These are phyloP conservation scores for Euphorbia tirucalli DNA, from an alignment of 345 rosid species.

Conservation along the genomic window DNA sequence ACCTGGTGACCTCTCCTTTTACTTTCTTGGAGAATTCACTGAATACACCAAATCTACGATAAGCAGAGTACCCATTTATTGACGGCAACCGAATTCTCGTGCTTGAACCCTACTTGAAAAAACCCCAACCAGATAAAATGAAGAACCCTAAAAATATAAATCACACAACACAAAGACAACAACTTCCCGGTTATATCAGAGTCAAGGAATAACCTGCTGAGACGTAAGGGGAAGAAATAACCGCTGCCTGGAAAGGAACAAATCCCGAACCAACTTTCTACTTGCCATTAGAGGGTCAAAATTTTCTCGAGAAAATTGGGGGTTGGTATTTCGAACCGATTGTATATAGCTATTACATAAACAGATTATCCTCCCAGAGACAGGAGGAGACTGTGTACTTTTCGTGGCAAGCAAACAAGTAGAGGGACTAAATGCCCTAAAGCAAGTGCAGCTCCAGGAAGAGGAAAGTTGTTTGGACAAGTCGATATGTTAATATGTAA, in stretches of 20 bases:
- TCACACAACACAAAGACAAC: constrained; percentile 14
- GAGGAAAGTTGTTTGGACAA: constrained; percentile 1
- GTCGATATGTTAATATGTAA: background rate
- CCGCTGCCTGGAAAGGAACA: constrained; percentile 50
- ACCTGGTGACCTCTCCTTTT: constrained; percentile 75
- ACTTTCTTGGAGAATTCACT: constrained; percentile 72
- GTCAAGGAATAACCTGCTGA: constrained; percentile 41
- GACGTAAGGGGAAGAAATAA: constrained; percentile 34
- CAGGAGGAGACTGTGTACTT: background rate
- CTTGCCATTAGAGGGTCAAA: constrained; percentile 51
- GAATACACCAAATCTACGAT: constrained; percentile 69
- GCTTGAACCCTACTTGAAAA: constrained; percentile 39
- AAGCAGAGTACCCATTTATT: constrained; percentile 32
- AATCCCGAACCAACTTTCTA: constrained; percentile 73
- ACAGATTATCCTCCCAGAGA: background rate
- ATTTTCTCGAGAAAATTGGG: background rate
- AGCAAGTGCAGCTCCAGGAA: background rate
- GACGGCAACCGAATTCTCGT: constrained; percentile 37
- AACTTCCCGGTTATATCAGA: background rate
- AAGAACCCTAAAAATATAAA: background rate
- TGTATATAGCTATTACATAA: background rate
- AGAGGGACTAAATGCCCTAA: background rate
- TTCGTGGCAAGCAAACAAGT: constrained; percentile 1
- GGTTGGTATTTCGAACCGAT: background rate
- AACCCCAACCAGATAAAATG: constrained; percentile 7